These are phyloP conservation scores for Microsporum ferrugineum DNA, from an alignment of 2,329 filamentous ascomycete species.

Conservation along the genomic window DNA sequence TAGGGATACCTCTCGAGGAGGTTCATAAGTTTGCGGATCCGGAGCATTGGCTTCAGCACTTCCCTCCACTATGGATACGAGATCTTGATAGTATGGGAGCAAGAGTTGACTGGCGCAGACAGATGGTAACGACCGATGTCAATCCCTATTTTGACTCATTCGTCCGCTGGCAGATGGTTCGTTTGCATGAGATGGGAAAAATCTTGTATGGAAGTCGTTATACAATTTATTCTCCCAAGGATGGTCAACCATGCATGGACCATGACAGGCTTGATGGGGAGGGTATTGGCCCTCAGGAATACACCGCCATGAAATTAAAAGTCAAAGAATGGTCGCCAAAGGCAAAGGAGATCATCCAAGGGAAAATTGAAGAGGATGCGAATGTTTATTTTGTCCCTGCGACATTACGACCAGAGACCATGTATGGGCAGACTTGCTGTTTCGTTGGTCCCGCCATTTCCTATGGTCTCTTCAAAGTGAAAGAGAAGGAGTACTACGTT, in stretches of 20 bases:
- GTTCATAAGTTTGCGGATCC: constrained; percentile 90
- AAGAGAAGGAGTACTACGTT: constrained; percentile 69
- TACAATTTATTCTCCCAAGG: constrained; percentile 85
- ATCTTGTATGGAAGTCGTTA: constrained; percentile 90
- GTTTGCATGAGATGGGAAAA: constrained; percentile 76
- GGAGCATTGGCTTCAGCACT: constrained; percentile 83
- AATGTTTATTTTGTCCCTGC: constrained; percentile 85
- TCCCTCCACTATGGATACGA: constrained; percentile 64
- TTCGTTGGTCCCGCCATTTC: constrained; percentile 76
- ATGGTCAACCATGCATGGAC: constrained; percentile 78
- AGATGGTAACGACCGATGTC: constrained; percentile 87
- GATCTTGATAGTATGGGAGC: constrained; percentile 77
- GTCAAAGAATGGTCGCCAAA: constrained; percentile 78
- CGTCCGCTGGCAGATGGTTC: constrained; percentile 93
- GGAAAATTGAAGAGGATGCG: constrained; percentile 65
- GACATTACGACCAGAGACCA: constrained; percentile 88
- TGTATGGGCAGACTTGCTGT: constrained; percentile 96
- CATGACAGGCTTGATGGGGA: constrained; percentile 74
- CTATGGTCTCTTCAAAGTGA: constrained; percentile 78
- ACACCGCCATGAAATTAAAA: constrained; percentile 82
- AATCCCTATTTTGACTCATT: constrained; percentile 97
- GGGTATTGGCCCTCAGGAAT: constrained; percentile 77
- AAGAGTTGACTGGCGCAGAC: constrained; percentile 83
- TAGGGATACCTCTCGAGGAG: constrained; percentile 76
- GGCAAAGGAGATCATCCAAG: constrained; percentile 58